Conservation (phyloP, 805 yeast species). For the Lipomyces spencermartinsiae region DNA sequence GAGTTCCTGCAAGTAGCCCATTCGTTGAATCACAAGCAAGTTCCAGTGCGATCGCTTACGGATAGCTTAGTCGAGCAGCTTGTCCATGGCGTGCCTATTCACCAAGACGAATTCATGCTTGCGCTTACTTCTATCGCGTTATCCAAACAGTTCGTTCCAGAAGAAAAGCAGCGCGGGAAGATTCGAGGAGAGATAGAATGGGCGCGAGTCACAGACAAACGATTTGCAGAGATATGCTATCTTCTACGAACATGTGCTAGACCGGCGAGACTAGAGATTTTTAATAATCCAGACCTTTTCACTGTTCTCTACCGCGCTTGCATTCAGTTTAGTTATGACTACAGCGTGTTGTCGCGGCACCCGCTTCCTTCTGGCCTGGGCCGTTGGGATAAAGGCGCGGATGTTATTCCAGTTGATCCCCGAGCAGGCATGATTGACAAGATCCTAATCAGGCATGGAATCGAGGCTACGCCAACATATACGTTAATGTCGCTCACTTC, state of each 20-base stretch:
- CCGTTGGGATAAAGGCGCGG: background rate
- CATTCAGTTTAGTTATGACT: slow-evolving; percentile 31
- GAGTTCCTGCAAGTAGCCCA: slow-evolving; percentile 43
- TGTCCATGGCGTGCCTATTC: slow-evolving; percentile 44
- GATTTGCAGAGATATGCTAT: slow-evolving; percentile 20
- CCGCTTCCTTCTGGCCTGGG: slow-evolving; percentile 17
- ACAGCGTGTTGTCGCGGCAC: background rate
- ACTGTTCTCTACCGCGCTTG: slow-evolving; percentile 32
- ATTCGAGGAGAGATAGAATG: slow-evolving; percentile 37
- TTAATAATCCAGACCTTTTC: slow-evolving; percentile 4
- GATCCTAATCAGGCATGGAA: slow-evolving; percentile 24
- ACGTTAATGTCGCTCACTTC: slow-evolving; percentile 42
- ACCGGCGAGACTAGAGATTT: background rate
- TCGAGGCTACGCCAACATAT: slow-evolving; percentile 27
- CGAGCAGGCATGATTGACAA: slow-evolving; percentile 25
- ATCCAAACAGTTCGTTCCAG: slow-evolving; percentile 40
- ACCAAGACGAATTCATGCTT: slow-evolving; percentile 42
- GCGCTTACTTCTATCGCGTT: slow-evolving; percentile 44
- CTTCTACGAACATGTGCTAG: slow-evolving; percentile 5
- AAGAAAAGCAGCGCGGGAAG: slow-evolving; percentile 35
- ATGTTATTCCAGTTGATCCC: slow-evolving; percentile 6
- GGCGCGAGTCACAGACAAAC: slow-evolving; percentile 1
- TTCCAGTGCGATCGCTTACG: slow-evolving; percentile 40
- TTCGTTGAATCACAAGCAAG: slow-evolving; percentile 35
- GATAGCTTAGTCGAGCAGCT: slow-evolving; percentile 43